phyloP scores from a whole-genome alignment of 345 rosid genomes.

The Rhizophora mangle region DNA sequence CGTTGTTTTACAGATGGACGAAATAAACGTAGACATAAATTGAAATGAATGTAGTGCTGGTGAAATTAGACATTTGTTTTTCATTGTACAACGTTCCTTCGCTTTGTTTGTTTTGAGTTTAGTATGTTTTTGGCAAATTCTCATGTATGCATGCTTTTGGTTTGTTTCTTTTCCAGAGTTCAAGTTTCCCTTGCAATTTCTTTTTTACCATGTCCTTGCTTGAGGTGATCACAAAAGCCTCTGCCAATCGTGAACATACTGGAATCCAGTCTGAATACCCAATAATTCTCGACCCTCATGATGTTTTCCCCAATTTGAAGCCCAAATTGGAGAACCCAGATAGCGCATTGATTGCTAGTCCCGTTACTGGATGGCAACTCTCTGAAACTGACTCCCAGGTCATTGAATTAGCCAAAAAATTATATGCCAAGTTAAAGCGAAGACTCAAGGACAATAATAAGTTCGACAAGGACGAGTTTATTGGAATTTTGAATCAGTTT shows the following conservation, averaged over 20 bases:
- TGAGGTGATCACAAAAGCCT: conserved; percentile 57
- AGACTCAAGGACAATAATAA: conserved; percentile 56
- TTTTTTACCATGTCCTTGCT: conserved; percentile 52
- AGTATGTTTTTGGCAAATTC: background rate
- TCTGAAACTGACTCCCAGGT: conserved; percentile 47
- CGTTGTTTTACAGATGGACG: no score
- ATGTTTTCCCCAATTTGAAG: conserved; percentile 53
- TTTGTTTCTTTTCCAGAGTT: conserved; percentile 22
- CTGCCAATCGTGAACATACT: conserved; percentile 27
- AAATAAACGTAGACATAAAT: no score
- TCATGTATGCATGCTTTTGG: background rate
- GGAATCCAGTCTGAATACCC: conserved; percentile 48
- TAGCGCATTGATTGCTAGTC: conserved; percentile 46
- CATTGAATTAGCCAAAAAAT: conserved; percentile 42
- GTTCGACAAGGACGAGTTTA: conserved; percentile 45
- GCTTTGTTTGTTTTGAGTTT: background rate
- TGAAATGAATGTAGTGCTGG: no score
- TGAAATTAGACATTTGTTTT: no score
- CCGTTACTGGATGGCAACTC: conserved; percentile 57
- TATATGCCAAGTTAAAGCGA: conserved; percentile 49
- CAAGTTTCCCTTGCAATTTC: conserved; percentile 7
- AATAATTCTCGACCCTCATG: conserved; percentile 51
- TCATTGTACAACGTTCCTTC: no score
- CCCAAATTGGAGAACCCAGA: conserved; percentile 45
- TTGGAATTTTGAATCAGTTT: conserved; percentile 44